Percentiles rank a stretch among this genome's conserved stretches.
Evolutionary conservation across 768 basidiomycete genomes (phyloP).

Genomic region (Tylopilus subfusipes): DNA sequence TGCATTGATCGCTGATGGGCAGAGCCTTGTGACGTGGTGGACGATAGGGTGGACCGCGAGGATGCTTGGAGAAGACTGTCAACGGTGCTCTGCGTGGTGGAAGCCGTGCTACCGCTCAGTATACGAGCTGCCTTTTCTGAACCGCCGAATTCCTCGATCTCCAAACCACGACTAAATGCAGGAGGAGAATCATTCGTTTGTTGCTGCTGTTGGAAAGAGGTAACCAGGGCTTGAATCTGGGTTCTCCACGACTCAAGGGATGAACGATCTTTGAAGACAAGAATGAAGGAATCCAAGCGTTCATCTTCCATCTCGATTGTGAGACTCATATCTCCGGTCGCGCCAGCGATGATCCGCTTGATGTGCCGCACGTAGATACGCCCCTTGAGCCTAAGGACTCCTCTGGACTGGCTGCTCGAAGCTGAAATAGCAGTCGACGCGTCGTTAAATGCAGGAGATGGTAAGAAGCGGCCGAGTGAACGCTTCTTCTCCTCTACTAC

Average conservation of each 20-base stretch:
- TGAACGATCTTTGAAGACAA: constrained; percentile 90
- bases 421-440: constrained; percentile 40
- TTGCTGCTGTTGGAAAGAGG: constrained; percentile 56
- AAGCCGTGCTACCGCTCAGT: constrained; percentile 70
- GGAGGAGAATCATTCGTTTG: constrained; percentile 36
- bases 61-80: constrained; percentile 66
- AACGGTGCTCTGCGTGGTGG: constrained; percentile 55
- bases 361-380: constrained; percentile 96
- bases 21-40: constrained; percentile 69
- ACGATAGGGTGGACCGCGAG: constrained; percentile 67
- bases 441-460: constrained; percentile 57
- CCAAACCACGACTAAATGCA: constrained; percentile 39
- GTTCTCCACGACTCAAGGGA: constrained; percentile 86
- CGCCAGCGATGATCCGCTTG: constrained; percentile 79
- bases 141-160: constrained; percentile 76
- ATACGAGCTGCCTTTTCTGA: constrained; percentile 74
- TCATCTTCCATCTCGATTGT: constrained; percentile 99
- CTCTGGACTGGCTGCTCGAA: constrained; percentile 39
- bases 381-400: constrained; percentile 87
- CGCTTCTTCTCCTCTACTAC: constrained; percentile 96
- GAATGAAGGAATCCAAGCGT: constrained; percentile 87
- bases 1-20: constrained; percentile 34
- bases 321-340: constrained; percentile 82
- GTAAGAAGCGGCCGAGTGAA: constrained; percentile 69
- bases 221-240: constrained; percentile 77